Percentiles rank a stretch among this genome's conserved stretches.
Conservation (phyloP, 148 eudicot species). For the Rhododendron griersonianum region DNA sequence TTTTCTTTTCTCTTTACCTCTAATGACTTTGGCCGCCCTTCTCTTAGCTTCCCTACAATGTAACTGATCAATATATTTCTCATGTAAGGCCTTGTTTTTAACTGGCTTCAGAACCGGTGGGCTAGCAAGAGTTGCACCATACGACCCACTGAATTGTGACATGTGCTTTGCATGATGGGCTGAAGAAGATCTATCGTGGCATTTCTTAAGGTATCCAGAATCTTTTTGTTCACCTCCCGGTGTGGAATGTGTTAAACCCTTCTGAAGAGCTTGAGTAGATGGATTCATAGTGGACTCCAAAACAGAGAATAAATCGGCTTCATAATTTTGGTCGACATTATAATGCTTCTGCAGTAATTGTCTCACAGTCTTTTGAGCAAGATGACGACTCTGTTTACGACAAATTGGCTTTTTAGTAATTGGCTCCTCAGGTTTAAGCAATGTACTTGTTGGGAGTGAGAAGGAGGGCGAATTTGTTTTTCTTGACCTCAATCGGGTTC, state of each 20-base stretch:
- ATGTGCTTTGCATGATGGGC: slow-evolving; percentile 31
- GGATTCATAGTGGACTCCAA: slow-evolving; percentile 44
- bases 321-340: slow-evolving; percentile 38
- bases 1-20: slow-evolving; percentile 17
- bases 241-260: slow-evolving; percentile 28
- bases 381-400: slow-evolving; percentile 36
- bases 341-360: slow-evolving; percentile 55
- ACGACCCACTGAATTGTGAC: slow-evolving; percentile 32
- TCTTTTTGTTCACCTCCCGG: slow-evolving; percentile 26
- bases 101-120: slow-evolving; percentile 77
- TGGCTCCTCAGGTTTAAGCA: slow-evolving; percentile 33
- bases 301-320: slow-evolving; percentile 52
- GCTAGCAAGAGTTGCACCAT: slow-evolving; percentile 28
- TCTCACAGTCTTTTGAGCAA: slow-evolving; percentile 61
- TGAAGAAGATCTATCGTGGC: slow-evolving; percentile 35
- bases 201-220: slow-evolving; percentile 29
- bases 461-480: slow-evolving; percentile 28
- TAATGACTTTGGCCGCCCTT: slow-evolving; percentile 34
- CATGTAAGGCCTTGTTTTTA: slow-evolving; percentile 73
- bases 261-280: slow-evolving; percentile 18
- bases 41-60: slow-evolving; percentile 72
- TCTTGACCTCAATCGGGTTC: slow-evolving; percentile 44
- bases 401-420: slow-evolving; percentile 31
- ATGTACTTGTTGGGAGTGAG: slow-evolving; percentile 36
- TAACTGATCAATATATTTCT: slow-evolving; percentile 76